A percentile compares a stretch with the other conserved stretches of the same genome.
These are phyloP conservation scores for Ceratocystis papillata DNA, from an alignment of 2,329 filamentous ascomycete species.

Conservation along the genomic window DNA sequence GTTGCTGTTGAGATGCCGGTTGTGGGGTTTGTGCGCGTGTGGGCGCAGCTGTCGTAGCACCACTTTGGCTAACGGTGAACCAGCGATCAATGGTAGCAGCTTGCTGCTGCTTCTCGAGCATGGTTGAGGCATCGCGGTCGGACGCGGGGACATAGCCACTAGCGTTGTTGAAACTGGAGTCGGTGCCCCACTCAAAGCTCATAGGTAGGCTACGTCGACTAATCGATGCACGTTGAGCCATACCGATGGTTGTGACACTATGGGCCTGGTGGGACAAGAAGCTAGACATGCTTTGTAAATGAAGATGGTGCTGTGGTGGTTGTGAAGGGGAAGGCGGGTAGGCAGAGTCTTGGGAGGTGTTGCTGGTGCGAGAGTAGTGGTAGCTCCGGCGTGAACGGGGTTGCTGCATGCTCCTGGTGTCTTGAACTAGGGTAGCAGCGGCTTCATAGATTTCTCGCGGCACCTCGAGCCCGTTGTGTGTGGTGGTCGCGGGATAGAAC, in stretches of 20 bases:
- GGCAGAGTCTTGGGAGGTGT: not conserved
- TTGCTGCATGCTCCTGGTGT: slow-evolving; percentile 32
- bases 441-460: slow-evolving; percentile 23
- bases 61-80: slow-evolving; percentile 47
- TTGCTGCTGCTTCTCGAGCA: slow-evolving; percentile 42
- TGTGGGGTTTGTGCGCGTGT: slow-evolving; percentile 32
- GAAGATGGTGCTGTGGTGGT: not conserved
- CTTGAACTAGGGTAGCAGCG: slow-evolving; percentile 23
- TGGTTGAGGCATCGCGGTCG: slow-evolving; percentile 37
- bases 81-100: slow-evolving; percentile 42
- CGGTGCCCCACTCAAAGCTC: slow-evolving; percentile 56
- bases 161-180: slow-evolving; percentile 48
- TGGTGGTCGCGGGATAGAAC: not conserved
- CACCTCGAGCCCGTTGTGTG: slow-evolving; percentile 19
- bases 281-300: slow-evolving; percentile 14
- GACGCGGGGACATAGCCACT: slow-evolving; percentile 50
- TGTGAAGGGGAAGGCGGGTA: not conserved
- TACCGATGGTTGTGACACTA: too few species aligned
- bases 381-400: slow-evolving; percentile 35
- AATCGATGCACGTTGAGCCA: not conserved
- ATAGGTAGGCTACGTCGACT: slow-evolving; percentile 13
- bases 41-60: slow-evolving; percentile 39
- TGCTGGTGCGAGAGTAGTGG: slow-evolving; percentile 25
- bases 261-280: too few species aligned
- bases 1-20: slow-evolving; percentile 39